phyloP scores from a whole-genome alignment of 441 rosid species.

The Eruca vesicaria region DNA sequence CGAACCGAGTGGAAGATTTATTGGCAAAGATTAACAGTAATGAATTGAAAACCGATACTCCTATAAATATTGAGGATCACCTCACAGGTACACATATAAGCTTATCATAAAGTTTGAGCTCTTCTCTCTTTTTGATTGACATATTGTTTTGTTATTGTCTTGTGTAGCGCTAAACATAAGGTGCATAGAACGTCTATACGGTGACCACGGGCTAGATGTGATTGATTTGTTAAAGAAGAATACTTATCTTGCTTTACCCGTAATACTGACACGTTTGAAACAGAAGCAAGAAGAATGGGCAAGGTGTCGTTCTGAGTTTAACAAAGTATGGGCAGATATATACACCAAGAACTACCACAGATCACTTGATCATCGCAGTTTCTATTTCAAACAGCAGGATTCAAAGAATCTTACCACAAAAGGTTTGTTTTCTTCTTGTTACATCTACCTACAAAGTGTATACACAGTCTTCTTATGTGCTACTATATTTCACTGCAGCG shows the following conservation, averaged over 20 bases:
- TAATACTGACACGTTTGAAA: conserved; percentile 91
- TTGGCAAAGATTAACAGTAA: conserved; percentile 72
- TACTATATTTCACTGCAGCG: conserved; percentile 51
- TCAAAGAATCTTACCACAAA: conserved; percentile 88
- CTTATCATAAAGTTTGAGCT: conserved; percentile 15
- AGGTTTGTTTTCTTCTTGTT: conserved; percentile 47
- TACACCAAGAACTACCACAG: conserved; percentile 94
- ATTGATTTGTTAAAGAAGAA: conserved; percentile 86
- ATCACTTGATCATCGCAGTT: conserved; percentile 98
- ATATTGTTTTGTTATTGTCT: conserved; percentile 17
- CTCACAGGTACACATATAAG: conserved; percentile 59
- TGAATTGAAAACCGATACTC: conserved; percentile 56
- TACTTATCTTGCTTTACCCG: conserved; percentile 85
- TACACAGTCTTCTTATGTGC: conserved; percentile 1
- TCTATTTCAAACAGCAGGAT: conserved; percentile 98
- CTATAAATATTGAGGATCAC: conserved; percentile 73
- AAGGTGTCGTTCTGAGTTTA: conserved; percentile 89
- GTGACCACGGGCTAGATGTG: conserved; percentile 99
- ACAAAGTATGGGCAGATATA: conserved; percentile 99
- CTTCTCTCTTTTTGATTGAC: conserved; percentile 15
- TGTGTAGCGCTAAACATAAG: conserved; percentile 80
- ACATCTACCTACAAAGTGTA: conserved; percentile 3
- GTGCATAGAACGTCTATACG: conserved; percentile 94
- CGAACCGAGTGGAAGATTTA: conserved; percentile 85
- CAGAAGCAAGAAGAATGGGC: conserved; percentile 99